Percentiles rank a stretch among this genome's conserved stretches.
These are phyloP conservation scores for Colletotrichum gigasporum DNA, from an alignment of 2,329 filamentous ascomycete genomes.

Conservation along the genomic window DNA sequence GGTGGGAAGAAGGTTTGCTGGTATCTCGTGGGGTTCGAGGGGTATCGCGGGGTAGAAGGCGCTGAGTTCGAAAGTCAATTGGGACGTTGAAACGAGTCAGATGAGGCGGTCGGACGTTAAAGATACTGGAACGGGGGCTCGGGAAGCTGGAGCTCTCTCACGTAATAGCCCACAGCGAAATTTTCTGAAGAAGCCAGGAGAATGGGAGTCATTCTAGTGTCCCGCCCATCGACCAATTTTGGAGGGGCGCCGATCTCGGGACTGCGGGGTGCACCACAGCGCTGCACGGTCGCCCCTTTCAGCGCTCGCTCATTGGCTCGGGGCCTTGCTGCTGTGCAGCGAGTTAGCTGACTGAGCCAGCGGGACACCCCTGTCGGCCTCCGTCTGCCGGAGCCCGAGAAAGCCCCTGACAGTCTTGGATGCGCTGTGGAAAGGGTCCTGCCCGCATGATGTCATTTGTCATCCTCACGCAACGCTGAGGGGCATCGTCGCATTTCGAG, in stretches of 20 bases:
- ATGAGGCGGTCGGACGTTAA: neutral
- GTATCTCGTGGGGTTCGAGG: neutral
- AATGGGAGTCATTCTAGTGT: slow-evolving; percentile 12
- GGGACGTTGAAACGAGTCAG: neutral
- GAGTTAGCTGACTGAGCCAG: slow-evolving; percentile 9
- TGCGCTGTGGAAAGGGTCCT: neutral
- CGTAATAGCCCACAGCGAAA: slow-evolving; percentile 8
- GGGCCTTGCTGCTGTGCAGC: neutral
- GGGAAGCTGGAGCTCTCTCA: slow-evolving; percentile 1
- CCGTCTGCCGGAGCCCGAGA: slow-evolving; percentile 20
- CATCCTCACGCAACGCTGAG: neutral
- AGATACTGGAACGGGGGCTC: neutral
- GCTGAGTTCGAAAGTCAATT: neutral
- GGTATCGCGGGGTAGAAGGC: neutral
- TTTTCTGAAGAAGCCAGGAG: neutral
- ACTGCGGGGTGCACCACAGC: slow-evolving; percentile 17
- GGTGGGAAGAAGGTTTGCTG: neutral
- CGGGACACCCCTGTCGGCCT: slow-evolving; percentile 13
- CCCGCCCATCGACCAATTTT: slow-evolving; percentile 7
- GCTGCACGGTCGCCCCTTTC: neutral
- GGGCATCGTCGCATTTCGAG: neutral
- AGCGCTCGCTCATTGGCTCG: neutral
- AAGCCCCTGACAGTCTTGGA: neutral
- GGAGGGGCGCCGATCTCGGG: slow-evolving; percentile 28
- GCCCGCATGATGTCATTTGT: slow-evolving; percentile 3